A percentile compares a stretch with the other conserved stretches of the same genome.
Evolutionary conservation across 139 green algal genomes (phyloP).

Genomic region (Pycnococcus provasolii): DNA sequence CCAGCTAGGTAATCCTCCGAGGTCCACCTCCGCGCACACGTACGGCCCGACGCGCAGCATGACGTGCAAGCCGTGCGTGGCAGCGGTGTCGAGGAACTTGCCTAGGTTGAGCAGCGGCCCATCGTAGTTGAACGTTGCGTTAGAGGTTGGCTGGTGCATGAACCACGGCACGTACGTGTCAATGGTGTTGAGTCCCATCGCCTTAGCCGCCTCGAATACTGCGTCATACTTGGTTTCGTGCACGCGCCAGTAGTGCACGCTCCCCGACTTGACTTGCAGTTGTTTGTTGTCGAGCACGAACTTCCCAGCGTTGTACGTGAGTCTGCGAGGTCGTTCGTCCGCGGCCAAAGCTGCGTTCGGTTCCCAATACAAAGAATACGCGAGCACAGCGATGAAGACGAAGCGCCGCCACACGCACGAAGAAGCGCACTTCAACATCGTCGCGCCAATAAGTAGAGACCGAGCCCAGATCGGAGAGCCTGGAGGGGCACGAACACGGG

Average conservation of each 20-base stretch:
- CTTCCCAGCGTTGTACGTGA: no score
- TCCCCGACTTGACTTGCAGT: not conserved
- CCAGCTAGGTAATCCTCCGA: conserved; percentile 1
- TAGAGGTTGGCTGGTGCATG: conserved; percentile 4
- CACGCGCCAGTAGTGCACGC: not conserved
- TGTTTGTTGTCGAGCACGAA: no score
- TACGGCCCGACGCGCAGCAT: conserved; percentile 9
- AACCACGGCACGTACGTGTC: conserved; percentile 11
- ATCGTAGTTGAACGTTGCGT: not conserved
- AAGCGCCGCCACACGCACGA: no score
- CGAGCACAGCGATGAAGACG: no score
- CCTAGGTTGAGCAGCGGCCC: not conserved
- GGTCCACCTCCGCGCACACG: conserved; percentile 4
- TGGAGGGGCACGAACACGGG: no score
- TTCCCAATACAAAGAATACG: no score
- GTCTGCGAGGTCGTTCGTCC: no score
- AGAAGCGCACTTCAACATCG: no score
- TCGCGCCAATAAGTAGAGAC: no score
- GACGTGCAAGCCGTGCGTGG: not conserved
- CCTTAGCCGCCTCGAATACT: not conserved
- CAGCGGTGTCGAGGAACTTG: not conserved
- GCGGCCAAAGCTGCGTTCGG: no score
- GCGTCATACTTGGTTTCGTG: not conserved
- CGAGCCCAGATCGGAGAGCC: no score
- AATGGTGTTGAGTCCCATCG: conserved; percentile 8